Percentiles rank a stretch among this genome's conserved stretches.
phyloP scores from a whole-genome alignment of 2,329 filamentous ascomycete species.

The Nemania abortiva region DNA sequence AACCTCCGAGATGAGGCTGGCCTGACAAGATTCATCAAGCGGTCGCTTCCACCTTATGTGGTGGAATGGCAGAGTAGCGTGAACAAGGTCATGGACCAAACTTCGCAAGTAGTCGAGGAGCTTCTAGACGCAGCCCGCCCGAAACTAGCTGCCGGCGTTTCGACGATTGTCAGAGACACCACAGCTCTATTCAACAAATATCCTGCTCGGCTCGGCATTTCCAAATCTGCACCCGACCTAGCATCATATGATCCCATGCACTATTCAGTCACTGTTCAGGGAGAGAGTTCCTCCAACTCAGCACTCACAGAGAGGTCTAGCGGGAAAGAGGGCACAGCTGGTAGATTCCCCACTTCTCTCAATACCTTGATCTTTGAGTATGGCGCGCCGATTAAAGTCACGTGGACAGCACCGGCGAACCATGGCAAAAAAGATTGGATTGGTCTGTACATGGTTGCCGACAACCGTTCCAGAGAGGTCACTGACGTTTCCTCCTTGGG shows the following conservation, averaged over 20 bases:
- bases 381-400: constrained; percentile 87
- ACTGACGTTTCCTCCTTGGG: constrained; percentile 89
- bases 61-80: constrained; percentile 87
- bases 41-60: constrained; percentile 85
- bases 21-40: constrained; percentile 89
- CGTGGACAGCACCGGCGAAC: constrained; percentile 88
- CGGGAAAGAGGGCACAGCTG: constrained; percentile 79
- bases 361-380: constrained; percentile 88
- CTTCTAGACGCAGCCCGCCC: constrained; percentile 87
- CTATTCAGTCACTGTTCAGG: constrained; percentile 82
- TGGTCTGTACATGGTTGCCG: constrained; percentile 93
- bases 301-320: constrained; percentile 70
- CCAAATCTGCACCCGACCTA: constrained; percentile 81
- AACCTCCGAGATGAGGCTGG: constrained; percentile 88
- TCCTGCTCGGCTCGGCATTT: constrained; percentile 86
- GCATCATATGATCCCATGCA: constrained; percentile 82
- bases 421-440: constrained; percentile 96
- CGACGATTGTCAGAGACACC: constrained; percentile 88
- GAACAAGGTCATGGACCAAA: constrained; percentile 87
- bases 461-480: constrained; percentile 86
- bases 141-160: constrained; percentile 87
- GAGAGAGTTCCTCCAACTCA: constrained; percentile 66
- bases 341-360: constrained; percentile 75
- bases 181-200: constrained; percentile 90
- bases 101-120: constrained; percentile 89